Conservation (phyloP, 108 stramenopile species). For the Cyclotella kingstonii region DNA sequence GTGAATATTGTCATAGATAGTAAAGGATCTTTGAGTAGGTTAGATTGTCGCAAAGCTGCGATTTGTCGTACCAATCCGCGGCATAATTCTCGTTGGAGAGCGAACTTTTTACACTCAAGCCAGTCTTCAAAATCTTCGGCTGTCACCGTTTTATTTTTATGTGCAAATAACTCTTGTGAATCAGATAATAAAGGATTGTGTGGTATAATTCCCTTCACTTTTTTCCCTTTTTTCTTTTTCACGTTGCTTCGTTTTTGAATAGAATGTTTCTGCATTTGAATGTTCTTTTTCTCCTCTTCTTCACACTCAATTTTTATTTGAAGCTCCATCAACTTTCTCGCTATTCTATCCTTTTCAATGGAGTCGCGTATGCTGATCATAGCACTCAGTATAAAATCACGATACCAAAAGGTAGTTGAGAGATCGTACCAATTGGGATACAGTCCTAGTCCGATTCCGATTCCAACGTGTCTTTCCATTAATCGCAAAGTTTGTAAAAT, state of each 20-base stretch:
- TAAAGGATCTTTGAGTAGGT: slow-evolving; percentile 40
- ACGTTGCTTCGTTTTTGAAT: slow-evolving; percentile 27
- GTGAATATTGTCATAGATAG: slow-evolving; percentile 53
- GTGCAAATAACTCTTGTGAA: slow-evolving; percentile 3
- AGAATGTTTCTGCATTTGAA: slow-evolving; percentile 8
- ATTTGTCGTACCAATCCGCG: slow-evolving; percentile 73
- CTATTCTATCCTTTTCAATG: slow-evolving; percentile 36
- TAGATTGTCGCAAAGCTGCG: slow-evolving; percentile 60
- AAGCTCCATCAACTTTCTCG: slow-evolving; percentile 31
- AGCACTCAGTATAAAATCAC: slow-evolving; percentile 72
- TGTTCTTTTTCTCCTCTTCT: slow-evolving; percentile 22
- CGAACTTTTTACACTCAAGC: slow-evolving; percentile 49
- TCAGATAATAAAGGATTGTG: neutral
- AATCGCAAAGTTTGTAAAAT: slow-evolving; percentile 47
- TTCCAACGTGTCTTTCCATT: slow-evolving; percentile 69
- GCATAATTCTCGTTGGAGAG: slow-evolving; percentile 59
- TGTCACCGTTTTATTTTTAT: slow-evolving; percentile 3
- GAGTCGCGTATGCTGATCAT: slow-evolving; percentile 47
- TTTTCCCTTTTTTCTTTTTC: slow-evolving; percentile 35
- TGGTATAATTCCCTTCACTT: slow-evolving; percentile 6
- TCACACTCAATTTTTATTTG: slow-evolving; percentile 24
- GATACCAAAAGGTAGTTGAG: slow-evolving; percentile 71
- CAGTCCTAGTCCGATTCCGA: slow-evolving; percentile 63
- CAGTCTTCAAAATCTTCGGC: slow-evolving; percentile 64
- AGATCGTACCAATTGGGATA: slow-evolving; percentile 63